These are phyloP conservation scores for Chlamydomonas applanata DNA, from an alignment of 139 green algal genomes.

Conservation along the genomic window DNA sequence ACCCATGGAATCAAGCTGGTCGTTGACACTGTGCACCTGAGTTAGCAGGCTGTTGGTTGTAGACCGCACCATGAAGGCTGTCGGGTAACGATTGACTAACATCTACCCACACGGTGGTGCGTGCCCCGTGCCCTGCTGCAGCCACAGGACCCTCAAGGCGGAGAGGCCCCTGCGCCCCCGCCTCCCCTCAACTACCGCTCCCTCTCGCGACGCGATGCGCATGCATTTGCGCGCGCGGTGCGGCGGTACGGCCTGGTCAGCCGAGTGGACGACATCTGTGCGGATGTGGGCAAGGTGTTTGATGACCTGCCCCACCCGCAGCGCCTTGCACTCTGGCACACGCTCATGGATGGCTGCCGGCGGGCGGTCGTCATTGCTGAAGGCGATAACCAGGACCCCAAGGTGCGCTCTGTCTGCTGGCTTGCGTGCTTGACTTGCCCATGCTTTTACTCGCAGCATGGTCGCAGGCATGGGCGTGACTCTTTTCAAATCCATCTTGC, in stretches of 20 bases:
- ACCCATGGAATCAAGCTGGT: too few relatives aligned
- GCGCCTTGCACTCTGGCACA: constrained; percentile 47
- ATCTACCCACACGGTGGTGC: not conserved
- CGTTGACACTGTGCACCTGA: too few relatives aligned
- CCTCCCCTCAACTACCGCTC: constrained; percentile 11
- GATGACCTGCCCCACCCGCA: constrained; percentile 22
- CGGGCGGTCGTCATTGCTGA: constrained; percentile 34
- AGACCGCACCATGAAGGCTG: too few relatives aligned
- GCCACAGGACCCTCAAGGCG: not conserved
- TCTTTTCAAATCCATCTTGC: too few relatives aligned
- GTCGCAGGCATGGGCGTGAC: too few relatives aligned
- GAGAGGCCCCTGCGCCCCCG: too few relatives aligned
- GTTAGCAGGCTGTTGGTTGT: too few relatives aligned
- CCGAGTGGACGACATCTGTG: constrained; percentile 26
- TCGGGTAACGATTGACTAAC: too few relatives aligned
- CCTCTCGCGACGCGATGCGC: constrained; percentile 59
- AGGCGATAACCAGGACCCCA: constrained; percentile 35
- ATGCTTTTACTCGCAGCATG: too few relatives aligned
- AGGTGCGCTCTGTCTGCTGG: constrained; percentile 24
- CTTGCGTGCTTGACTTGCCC: not conserved
- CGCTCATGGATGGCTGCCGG: constrained; percentile 52
- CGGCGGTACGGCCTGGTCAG: constrained; percentile 49
- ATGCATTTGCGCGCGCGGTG: constrained; percentile 63
- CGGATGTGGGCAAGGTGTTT: constrained; percentile 48
- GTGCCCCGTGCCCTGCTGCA: not conserved